These are phyloP conservation scores for Trichoderma parareesei DNA, from an alignment of 495 filamentous ascomycete genomes.

Conservation along the genomic window DNA sequence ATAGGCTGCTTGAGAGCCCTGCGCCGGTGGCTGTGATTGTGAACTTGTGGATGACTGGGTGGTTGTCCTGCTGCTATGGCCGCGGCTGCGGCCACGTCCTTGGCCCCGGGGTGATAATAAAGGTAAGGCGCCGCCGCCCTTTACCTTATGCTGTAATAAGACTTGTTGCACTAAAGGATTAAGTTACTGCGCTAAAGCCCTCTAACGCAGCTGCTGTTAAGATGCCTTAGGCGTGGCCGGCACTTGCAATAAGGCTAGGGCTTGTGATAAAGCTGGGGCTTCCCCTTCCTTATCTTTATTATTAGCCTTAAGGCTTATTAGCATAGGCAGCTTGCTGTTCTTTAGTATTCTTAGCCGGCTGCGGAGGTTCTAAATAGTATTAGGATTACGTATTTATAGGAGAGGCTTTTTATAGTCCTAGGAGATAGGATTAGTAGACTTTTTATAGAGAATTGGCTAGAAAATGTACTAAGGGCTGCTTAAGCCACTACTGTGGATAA, in stretches of 20 bases:
- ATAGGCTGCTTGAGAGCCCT: background rate
- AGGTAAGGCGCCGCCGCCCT: background rate
- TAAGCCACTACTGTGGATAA: background rate
- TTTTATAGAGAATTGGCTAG: background rate
- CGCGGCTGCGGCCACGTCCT: too few relatives aligned
- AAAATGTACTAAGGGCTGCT: background rate
- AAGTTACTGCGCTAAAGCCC: background rate
- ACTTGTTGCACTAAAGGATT: background rate
- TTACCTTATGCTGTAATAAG: background rate
- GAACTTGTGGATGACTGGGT: background rate
- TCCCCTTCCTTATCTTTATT: background rate
- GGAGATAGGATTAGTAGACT: background rate
- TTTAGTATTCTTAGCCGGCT: background rate
- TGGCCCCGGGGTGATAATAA: too few relatives aligned
- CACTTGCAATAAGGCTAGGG: too few relatives aligned
- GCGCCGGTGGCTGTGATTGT: background rate
- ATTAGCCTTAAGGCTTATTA: background rate
- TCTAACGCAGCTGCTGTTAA: background rate
- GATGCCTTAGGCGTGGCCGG: too few relatives aligned
- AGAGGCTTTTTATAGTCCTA: background rate
- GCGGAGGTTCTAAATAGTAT: background rate
- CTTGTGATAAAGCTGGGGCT: too few relatives aligned
- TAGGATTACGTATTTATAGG: background rate
- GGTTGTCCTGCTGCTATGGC: too few relatives aligned
- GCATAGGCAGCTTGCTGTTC: background rate